Evolutionary conservation across 768 basidiomycete species (phyloP).

Genomic region (Pleurotus eryngii): DNA sequence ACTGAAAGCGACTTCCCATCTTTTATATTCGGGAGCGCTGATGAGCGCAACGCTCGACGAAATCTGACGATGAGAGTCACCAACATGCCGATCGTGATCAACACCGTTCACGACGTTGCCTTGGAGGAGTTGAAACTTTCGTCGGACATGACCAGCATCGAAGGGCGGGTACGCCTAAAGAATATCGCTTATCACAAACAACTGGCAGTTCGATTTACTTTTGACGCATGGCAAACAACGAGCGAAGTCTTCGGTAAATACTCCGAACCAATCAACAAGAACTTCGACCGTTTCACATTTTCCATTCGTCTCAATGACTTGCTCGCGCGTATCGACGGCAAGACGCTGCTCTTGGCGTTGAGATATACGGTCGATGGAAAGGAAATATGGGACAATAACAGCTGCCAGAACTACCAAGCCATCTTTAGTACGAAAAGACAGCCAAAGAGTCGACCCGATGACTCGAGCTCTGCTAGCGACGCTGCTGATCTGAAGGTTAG

Average conservation of each 20-base stretch:
- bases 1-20: conserved; percentile 76
- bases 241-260: conserved; percentile 86
- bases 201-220: conserved; percentile 86
- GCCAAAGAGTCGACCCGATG: conserved; percentile 28
- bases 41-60: conserved; percentile 25
- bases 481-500: conserved; percentile 62
- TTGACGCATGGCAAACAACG: conserved; percentile 95
- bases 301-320: conserved; percentile 75
- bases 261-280: conserved; percentile 36
- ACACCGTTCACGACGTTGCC: conserved; percentile 41
- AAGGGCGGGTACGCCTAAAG: conserved; percentile 75
- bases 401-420: conserved; percentile 72
- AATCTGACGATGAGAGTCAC: conserved; percentile 57
- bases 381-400: conserved; percentile 95
- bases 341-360: conserved; percentile 77
- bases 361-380: conserved; percentile 64
- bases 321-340: conserved; percentile 73
- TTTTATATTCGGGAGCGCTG: conserved; percentile 53
- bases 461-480: conserved; percentile 38
- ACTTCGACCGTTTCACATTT: conserved; percentile 77
- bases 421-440: conserved; percentile 45
- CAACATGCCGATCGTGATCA: conserved; percentile 56
- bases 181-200: conserved; percentile 88
- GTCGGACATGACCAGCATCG: conserved; percentile 49
- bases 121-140: conserved; percentile 56